Evolutionary conservation across 495 filamentous ascomycete species (phyloP).

Genomic region (Lasiosphaeris hirsuta): DNA sequence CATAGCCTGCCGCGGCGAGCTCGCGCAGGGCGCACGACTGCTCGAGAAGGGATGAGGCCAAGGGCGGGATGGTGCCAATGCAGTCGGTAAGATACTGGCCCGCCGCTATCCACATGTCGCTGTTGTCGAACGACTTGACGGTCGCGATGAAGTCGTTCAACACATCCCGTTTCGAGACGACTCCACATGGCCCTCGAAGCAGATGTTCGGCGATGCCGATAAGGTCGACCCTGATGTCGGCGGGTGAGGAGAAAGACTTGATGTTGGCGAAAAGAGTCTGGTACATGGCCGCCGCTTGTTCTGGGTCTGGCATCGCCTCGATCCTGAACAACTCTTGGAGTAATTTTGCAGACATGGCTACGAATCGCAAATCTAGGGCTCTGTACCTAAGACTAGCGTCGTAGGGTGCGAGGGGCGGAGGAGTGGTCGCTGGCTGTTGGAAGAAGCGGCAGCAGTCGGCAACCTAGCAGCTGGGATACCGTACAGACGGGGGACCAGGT

Average conservation of each 20-base stretch:
- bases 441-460: no score
- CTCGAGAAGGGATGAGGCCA: constrained; percentile 70
- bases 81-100: constrained; percentile 64
- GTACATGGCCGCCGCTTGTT: constrained; percentile 57
- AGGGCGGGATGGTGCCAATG: constrained; percentile 45
- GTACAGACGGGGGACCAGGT: no score
- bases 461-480: no score
- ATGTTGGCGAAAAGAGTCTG: constrained; percentile 63
- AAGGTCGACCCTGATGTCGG: constrained; percentile 60
- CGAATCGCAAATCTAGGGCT: no score
- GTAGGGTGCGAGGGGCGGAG: no score
- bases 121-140: constrained; percentile 52
- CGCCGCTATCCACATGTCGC: constrained; percentile 63
- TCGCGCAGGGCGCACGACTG: constrained; percentile 80
- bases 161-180: constrained; percentile 70
- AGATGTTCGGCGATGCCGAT: constrained; percentile 65
- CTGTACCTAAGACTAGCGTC: no score
- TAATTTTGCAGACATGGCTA: constrained; percentile 24
- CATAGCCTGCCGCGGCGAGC: constrained; percentile 78
- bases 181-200: constrained; percentile 64
- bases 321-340: constrained; percentile 55
- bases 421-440: no score
- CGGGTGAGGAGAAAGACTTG: constrained; percentile 50
- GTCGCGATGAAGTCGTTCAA: constrained; percentile 62
- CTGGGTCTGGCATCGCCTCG: constrained; percentile 45